Percentiles rank a stretch among this genome's conserved stretches.
These are phyloP conservation scores for Candida nemodendra DNA, from an alignment of 805 yeast species.

Conservation along the genomic window DNA sequence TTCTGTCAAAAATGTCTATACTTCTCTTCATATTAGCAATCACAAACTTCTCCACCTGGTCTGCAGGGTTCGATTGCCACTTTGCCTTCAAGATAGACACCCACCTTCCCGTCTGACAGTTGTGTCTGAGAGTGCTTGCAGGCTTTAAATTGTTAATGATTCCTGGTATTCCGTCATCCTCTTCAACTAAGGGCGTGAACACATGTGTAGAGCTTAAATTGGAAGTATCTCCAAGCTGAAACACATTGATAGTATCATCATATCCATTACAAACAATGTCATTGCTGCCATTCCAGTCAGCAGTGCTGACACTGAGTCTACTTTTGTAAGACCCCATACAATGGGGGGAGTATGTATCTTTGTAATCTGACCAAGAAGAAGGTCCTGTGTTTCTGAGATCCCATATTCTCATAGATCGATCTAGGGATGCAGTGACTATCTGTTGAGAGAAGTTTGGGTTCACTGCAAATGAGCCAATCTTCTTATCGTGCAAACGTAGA, in stretches of 20 bases:
- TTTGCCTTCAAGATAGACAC: conserved; percentile 85
- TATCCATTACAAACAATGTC: conserved; percentile 89
- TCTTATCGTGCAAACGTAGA: conserved; percentile 78
- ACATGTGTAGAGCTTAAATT: conserved; percentile 16
- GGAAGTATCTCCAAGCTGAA: conserved; percentile 47
- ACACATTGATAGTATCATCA: conserved; percentile 77
- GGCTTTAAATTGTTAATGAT: conserved; percentile 53
- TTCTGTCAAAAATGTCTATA: conserved; percentile 75
- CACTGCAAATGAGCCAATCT: conserved; percentile 84
- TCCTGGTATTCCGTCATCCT: conserved; percentile 21
- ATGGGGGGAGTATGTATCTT: conserved; percentile 45
- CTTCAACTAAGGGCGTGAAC: conserved; percentile 16
- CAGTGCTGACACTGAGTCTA: conserved; percentile 77
- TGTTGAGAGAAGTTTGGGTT: conserved; percentile 67
- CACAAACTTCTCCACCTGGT: conserved; percentile 76
- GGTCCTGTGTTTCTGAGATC: conserved; percentile 60
- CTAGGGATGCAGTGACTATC: conserved; percentile 86
- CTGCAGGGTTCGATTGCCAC: conserved; percentile 77
- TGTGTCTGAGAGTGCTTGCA: conserved; percentile 66
- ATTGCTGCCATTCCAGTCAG: conserved; percentile 73
- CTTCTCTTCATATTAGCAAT: conserved; percentile 92
- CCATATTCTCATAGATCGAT: conserved; percentile 82
- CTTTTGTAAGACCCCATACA: conserved; percentile 63
- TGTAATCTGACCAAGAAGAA: conserved; percentile 60
- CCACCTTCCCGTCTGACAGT: conserved; percentile 98